Evolutionary conservation across 495 filamentous ascomycete genomes (phyloP).

Genomic region (Pyrenopolyporus hunteri): DNA sequence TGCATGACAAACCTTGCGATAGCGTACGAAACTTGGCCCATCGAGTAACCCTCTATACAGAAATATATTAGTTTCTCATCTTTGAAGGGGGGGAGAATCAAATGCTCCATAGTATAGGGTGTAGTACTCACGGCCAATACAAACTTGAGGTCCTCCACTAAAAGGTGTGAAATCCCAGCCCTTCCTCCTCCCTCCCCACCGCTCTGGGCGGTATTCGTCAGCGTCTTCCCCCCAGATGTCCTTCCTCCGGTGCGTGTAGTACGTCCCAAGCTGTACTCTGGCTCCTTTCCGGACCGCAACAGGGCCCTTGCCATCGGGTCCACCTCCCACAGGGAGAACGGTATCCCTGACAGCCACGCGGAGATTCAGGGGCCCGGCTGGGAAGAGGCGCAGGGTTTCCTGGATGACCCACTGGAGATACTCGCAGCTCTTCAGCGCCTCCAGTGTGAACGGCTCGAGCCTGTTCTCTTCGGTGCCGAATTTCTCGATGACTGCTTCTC

Average conservation of each 20-base stretch:
- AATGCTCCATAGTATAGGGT: no score
- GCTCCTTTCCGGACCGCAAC: constrained; percentile 56
- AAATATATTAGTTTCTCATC: neutral
- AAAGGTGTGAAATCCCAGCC: constrained; percentile 30
- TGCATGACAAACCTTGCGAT: constrained; percentile 12
- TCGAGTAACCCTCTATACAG: constrained; percentile 14
- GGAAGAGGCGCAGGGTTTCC: constrained; percentile 61
- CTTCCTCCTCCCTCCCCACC: constrained; percentile 54
- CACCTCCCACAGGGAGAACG: constrained; percentile 55
- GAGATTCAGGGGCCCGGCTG: constrained; percentile 61
- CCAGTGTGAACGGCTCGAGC: constrained; percentile 47
- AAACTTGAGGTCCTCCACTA: constrained; percentile 18
- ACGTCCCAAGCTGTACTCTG: constrained; percentile 48
- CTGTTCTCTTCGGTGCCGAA: constrained; percentile 52
- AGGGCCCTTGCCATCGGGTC: constrained; percentile 54
- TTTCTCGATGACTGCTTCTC: constrained; percentile 50
- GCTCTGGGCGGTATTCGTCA: constrained; percentile 60
- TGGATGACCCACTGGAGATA: constrained; percentile 52
- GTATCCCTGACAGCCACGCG: constrained; percentile 56
- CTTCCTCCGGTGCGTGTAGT: constrained; percentile 65
- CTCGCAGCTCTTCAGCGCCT: constrained; percentile 48
- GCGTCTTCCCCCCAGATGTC: constrained; percentile 59
- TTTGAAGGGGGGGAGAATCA: neutral
- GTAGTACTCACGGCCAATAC: constrained; percentile 7
- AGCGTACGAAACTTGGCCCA: neutral